These are phyloP conservation scores for Pecoramyces ruminantium DNA, from an alignment of 192 early-diverging fungal species.

Conservation along the genomic window DNA sequence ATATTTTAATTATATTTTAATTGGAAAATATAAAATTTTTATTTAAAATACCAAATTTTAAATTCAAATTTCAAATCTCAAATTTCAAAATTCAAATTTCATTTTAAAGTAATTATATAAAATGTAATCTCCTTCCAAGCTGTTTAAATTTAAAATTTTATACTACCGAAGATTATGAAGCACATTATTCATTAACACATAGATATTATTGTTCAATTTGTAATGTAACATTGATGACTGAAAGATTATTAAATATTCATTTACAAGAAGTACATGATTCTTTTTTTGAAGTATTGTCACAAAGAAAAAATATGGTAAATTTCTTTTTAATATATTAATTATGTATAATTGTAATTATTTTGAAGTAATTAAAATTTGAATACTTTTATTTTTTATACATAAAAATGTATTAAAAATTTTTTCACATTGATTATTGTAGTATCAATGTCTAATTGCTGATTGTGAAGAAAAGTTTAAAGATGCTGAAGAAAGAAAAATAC, in stretches of 20 bases:
- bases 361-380: too few species aligned
- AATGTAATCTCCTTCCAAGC: not conserved
- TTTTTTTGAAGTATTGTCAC: not conserved
- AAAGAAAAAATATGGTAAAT: not conserved
- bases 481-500: not conserved
- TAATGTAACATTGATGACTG: not conserved
- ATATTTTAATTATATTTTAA: too few species aligned
- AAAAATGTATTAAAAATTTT: too few species aligned
- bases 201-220: not conserved
- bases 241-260: not conserved
- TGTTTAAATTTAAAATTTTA: not conserved
- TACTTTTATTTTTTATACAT: too few species aligned
- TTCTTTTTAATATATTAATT: too few species aligned
- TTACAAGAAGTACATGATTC: not conserved
- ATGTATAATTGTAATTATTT: too few species aligned
- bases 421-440: too few species aligned
- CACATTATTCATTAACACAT: not conserved
- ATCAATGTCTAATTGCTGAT: not conserved
- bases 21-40: too few species aligned
- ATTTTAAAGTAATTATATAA: not conserved
- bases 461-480: not conserved
- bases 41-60: too few species aligned
- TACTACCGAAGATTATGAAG: not conserved
- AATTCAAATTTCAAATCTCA: too few species aligned
- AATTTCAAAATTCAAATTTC: too few species aligned